Evolutionary conservation across 306 rosid species (phyloP), one percentile per base, ranked within the genome.

Genomic region (Pachyrhizus erosus): DNA sequence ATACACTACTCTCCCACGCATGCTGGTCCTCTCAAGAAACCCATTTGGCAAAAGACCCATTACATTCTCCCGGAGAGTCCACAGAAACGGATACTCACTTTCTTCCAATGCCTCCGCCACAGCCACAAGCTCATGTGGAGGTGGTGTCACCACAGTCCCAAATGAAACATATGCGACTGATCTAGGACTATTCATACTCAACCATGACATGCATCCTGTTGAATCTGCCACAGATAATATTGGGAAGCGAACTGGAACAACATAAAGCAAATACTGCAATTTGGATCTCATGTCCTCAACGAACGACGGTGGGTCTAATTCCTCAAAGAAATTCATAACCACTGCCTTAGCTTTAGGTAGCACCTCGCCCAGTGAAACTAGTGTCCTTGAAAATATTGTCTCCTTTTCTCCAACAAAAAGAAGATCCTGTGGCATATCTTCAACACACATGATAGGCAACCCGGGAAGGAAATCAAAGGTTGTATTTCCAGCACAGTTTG

Each of bases 101-200:
- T 34, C 82, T 69, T 86, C 87, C 29, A 88, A 14, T 29, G 87
- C 91, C 73, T 86, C 87, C 0, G 89, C 86, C 67, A 86, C 33
- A 1, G 76, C 71, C 7, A 27, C 69, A 1, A 82, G 23, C 58
- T 82, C 85, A 0, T 42, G 55, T 18, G 69, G 39, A 0, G 85
- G 76, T 13, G 70, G 80, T 0, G 55, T n/a, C 52, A 23, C 31
- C 70, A 67, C 60, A 1, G 81, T 74, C 2, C 85, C 85, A 52
- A 75, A 75, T 27, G 76, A 62, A 11, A 75, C 12, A 29, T 82
- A 82, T 4, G 72, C 80, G n/a, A 82, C 81, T 1, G 81, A 75
- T 29, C 2, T 74, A 2, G 81, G 9, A n/a, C 6, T 54, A 0
- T 82, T 68, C 10, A 1, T 39, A 14, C 49, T 64, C 26, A 84